phyloP scores from a whole-genome alignment of 768 basidiomycete genomes.

The Sporobolomyces phaffii region DNA sequence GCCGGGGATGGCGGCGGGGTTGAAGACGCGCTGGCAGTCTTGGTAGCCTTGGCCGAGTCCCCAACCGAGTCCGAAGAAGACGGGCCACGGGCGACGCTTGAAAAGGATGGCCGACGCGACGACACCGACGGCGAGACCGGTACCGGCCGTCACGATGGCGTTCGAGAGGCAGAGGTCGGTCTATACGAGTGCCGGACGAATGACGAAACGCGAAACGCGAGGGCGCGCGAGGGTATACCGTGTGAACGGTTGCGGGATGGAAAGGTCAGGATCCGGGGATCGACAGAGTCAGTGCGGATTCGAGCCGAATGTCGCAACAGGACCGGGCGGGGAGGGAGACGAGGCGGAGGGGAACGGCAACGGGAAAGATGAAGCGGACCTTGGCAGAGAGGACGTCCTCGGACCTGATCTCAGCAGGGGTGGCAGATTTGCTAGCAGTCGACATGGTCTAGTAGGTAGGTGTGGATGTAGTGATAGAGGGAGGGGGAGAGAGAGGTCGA shows the following conservation, averaged over 20 bases:
- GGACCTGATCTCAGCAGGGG: slow-evolving; percentile 62
- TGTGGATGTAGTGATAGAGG: background rate
- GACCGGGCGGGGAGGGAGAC: background rate
- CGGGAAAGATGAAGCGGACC: slow-evolving; percentile 49
- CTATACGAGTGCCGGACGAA: slow-evolving; percentile 49
- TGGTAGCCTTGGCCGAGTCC: slow-evolving; percentile 80
- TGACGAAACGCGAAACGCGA: slow-evolving; percentile 40
- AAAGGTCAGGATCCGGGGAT: too few species aligned
- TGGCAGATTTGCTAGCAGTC: background rate
- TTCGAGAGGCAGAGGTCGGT: slow-evolving; percentile 57
- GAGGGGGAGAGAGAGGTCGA: too few species aligned
- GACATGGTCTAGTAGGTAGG: background rate
- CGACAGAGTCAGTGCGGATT: too few species aligned
- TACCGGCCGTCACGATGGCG: slow-evolving; percentile 76
- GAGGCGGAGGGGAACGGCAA: slow-evolving; percentile 10
- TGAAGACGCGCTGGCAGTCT: slow-evolving; percentile 89
- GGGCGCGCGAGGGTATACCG: slow-evolving; percentile 49
- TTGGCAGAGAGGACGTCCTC: slow-evolving; percentile 87
- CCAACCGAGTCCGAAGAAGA: slow-evolving; percentile 68
- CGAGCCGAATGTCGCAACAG: too few species aligned
- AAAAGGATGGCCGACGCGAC: slow-evolving; percentile 84
- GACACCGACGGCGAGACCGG: slow-evolving; percentile 83
- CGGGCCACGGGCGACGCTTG: slow-evolving; percentile 86
- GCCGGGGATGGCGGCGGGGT: slow-evolving; percentile 79
- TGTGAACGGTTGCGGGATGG: too few species aligned